These are phyloP conservation scores for Quercus parvula DNA, from an alignment of 306 rosid genomes.

Conservation along the genomic window DNA sequence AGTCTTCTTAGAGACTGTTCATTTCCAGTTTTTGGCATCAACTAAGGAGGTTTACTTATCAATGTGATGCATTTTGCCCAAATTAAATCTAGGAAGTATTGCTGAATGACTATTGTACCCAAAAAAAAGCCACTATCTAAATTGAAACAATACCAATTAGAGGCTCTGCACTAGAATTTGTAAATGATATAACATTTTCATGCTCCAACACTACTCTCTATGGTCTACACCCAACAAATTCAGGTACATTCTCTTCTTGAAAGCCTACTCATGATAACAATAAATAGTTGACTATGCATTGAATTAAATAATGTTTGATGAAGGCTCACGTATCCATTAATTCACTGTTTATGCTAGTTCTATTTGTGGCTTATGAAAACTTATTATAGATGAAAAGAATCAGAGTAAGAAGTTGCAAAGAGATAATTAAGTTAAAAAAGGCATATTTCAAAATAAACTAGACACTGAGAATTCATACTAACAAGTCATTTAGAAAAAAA, in stretches of 20 bases:
- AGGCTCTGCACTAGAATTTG: not conserved
- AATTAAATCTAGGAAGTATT: not conserved
- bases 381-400: not conserved
- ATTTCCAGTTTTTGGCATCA: not conserved
- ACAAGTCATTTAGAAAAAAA: too few species aligned
- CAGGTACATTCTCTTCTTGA: not conserved
- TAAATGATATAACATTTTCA: not conserved
- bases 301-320: not conserved
- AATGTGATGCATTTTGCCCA: not conserved
- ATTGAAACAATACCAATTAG: not conserved
- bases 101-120: not conserved
- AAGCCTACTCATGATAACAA: not conserved
- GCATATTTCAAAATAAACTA: not conserved
- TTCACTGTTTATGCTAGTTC: not conserved
- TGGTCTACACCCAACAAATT: not conserved
- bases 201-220: not conserved
- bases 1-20: not conserved
- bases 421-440: not conserved
- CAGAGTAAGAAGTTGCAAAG: not conserved
- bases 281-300: not conserved
- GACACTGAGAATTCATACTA: not conserved
- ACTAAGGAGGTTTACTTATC: conserved; percentile 1
- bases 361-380: not conserved
- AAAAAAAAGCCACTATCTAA: not conserved
- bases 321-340: not conserved